Evolutionary conservation across 176 grass and related monocot genomes (phyloP), one percentile per base, ranked within the genome.

Genomic region (Raddia guianensis): DNA sequence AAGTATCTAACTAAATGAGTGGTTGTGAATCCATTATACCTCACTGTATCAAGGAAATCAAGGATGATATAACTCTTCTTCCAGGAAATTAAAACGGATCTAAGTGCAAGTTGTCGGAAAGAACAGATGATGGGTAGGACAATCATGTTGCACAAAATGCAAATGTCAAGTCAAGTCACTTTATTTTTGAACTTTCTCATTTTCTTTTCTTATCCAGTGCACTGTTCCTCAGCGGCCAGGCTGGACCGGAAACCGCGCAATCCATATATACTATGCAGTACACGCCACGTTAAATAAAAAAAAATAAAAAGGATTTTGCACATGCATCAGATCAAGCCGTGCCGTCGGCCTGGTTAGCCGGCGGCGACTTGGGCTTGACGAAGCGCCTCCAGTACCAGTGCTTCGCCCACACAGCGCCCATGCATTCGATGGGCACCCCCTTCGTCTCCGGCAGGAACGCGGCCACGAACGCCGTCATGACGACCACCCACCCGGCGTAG

Each of bases 321-420:
- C 37, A 40, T 40, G 37, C 4, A 40, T 40, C 27, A 18, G 3
- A 53, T 73, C 37, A 65, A 27, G 63, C 66, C 0, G 82, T 8
- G 8, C 34, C 74, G 15, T 45, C 74, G 9, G 13, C 9, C 46
- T 53, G 83, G 7, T 78, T 72, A 3, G 32, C 51, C 2, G 51
- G 21, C 12, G 60, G 13, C 15, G 52, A 15, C 54, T 8, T 15
- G 47, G 77, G 52, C 54, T 68, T 72, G 77, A 89, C 72, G 50
- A 97, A 97, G 15, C 88, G 94, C 37, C 45, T 69, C 94, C 91
- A 97, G 66, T 91, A 93, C 91, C 91, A 93, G 78, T 97, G 94
- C 3, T 33, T 62, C 34, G 52, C 78, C 79, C 80, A 91, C 12
- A 93, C 59, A 21, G 19, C 18, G 18, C 57, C 72, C 75, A 94